Percentiles rank a stretch among this genome's conserved stretches.
Evolutionary conservation across 108 stramenopile genomes (phyloP).

Genomic region (Discostella pseudostelligera): DNA sequence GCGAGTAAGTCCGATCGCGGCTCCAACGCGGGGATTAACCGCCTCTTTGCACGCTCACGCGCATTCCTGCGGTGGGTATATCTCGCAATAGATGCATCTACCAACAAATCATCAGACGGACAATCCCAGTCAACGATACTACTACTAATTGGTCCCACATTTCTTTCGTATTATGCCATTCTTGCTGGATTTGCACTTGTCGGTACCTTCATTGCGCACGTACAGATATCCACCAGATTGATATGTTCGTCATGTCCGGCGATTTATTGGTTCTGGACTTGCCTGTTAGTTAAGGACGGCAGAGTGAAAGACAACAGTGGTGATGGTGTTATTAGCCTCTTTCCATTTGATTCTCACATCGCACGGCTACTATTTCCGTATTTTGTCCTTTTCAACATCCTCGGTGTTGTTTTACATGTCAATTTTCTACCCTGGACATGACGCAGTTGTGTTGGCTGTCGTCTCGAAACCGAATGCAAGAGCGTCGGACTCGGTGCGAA

Average conservation of each 20-base stretch:
- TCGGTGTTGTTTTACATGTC: conserved; percentile 73
- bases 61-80: conserved; percentile 31
- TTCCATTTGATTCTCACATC: not conserved
- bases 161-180: conserved; percentile 74
- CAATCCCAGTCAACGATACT: not conserved
- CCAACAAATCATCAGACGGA: not conserved
- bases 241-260: conserved; percentile 83
- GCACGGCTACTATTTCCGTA: conserved; percentile 42
- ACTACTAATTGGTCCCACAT: conserved; percentile 29
- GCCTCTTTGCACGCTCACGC: not conserved
- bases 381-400: conserved; percentile 57
- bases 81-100: conserved; percentile 32
- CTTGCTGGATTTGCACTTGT: conserved; percentile 59
- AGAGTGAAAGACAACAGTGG: not conserved
- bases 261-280: conserved; percentile 67
- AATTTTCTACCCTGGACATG: conserved; percentile 73
- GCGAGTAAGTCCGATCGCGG: not conserved
- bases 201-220: conserved; percentile 72
- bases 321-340: not conserved
- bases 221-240: conserved; percentile 83
- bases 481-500: no score
- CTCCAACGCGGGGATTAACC: not conserved
- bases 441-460: not conserved
- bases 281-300: conserved; percentile 1
- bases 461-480: no score